A percentile compares a stretch with the other conserved stretches of the same genome.
Evolutionary conservation across 441 rosid species (phyloP).

Genomic region (Corymbia citriodora): DNA sequence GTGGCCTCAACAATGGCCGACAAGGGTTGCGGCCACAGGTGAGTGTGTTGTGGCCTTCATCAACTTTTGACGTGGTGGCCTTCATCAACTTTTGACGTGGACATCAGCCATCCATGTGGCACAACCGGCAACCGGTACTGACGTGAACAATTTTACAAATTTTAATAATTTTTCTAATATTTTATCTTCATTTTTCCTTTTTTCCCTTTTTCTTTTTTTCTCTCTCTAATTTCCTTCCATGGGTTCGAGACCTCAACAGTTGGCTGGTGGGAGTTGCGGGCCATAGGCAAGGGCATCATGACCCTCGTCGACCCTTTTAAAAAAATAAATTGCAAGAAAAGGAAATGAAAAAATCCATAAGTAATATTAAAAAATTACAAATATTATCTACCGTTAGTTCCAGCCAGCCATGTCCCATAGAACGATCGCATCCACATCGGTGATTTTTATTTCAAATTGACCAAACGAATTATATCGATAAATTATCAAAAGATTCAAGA

Average conservation of each 20-base stretch:
- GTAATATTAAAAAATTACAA: neutral
- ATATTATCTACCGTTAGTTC: rapidly evolving
- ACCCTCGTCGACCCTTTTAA: rapidly evolving
- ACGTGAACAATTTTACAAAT: rapidly evolving
- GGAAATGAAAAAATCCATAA: neutral
- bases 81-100: neutral
- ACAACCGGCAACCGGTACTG: rapidly evolving
- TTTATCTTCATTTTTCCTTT: rapidly evolving
- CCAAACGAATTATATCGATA: rapidly evolving
- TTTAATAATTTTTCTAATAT: neutral
- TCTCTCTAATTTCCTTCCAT: neutral
- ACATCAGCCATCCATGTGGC: too few relatives aligned
- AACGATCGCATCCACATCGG: rapidly evolving
- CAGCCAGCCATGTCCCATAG: rapidly evolving
- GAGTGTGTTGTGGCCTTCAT: rapidly evolving
- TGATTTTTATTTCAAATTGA: rapidly evolving
- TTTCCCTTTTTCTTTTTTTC: neutral
- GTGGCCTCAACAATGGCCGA: rapidly evolving
- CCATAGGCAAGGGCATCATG: rapidly evolving
- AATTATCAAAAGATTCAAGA: neutral
- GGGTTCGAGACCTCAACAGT: rapidly evolving
- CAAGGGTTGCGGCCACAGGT: rapidly evolving
- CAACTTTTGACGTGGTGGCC: rapidly evolving
- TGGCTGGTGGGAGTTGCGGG: rapidly evolving
- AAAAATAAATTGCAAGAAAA: neutral